Percentiles rank a stretch among this genome's conserved stretches.
Conservation (phyloP, 1,284 basidiomycete species). For the Cryptococcus sp. region DNA sequence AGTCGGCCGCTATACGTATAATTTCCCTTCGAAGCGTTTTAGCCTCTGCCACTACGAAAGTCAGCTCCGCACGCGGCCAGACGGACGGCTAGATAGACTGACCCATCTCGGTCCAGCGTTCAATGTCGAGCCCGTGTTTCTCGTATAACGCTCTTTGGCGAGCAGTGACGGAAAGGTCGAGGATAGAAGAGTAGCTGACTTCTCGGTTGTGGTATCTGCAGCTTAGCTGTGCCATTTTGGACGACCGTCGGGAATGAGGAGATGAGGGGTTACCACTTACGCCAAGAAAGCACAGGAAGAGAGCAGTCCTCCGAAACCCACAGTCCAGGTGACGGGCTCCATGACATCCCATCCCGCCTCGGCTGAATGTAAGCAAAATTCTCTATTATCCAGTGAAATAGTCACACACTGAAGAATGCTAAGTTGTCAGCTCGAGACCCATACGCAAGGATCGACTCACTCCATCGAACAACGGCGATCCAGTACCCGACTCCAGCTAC, state of each 20-base stretch:
- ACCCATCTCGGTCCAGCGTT: slow-evolving; percentile 55
- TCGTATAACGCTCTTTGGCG: slow-evolving; percentile 57
- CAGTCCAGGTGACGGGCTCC: slow-evolving; percentile 53
- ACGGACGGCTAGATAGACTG: slow-evolving; percentile 8
- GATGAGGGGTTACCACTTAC: slow-evolving; percentile 13
- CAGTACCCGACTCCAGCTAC: slow-evolving; percentile 59
- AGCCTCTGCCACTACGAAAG: slow-evolving; percentile 49
- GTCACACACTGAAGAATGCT: slow-evolving; percentile 2
- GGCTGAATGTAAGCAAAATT: slow-evolving; percentile 9
- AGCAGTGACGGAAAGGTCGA: slow-evolving; percentile 55
- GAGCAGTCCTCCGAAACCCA: slow-evolving; percentile 28
- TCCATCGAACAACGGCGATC: slow-evolving; percentile 58
- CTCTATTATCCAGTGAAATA: too few relatives aligned
- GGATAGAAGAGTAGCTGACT: slow-evolving; percentile 61
- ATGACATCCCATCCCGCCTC: slow-evolving; percentile 56
- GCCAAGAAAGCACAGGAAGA: slow-evolving; percentile 27
- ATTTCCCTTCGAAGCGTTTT: slow-evolving; percentile 55
- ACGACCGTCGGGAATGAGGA: neutral
- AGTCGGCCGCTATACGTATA: slow-evolving; percentile 57
- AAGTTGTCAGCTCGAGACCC: neutral
- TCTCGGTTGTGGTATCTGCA: slow-evolving; percentile 59
- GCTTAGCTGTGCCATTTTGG: neutral
- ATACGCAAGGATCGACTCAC: slow-evolving; percentile 17
- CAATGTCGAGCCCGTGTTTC: slow-evolving; percentile 58
- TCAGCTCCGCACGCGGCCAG: neutral